phyloP scores from a whole-genome alignment of 345 rosid species.

The Bruguiera parviflora region DNA sequence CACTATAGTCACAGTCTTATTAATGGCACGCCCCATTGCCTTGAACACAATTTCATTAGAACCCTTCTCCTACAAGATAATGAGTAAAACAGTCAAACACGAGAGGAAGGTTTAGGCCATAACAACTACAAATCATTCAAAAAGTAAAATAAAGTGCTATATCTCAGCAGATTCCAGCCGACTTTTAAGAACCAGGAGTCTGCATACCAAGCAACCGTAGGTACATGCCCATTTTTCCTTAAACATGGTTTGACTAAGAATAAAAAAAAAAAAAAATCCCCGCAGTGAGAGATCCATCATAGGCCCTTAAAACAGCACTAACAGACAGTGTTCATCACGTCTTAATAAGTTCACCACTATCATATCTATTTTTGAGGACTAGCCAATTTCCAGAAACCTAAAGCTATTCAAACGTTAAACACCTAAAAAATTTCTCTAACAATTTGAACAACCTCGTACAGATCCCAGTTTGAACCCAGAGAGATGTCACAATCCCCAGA shows the following conservation, averaged over 20 bases:
- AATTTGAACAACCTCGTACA: neutral
- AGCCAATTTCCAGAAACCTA: neutral
- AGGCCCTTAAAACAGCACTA: neutral
- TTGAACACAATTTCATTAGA: slow-evolving; percentile 73
- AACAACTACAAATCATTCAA: neutral
- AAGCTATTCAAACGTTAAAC: neutral
- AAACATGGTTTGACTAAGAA: no score
- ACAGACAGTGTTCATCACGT: neutral
- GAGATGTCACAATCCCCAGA: no score
- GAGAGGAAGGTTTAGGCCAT: neutral
- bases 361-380: neutral
- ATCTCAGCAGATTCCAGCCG: no score
- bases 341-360: neutral
- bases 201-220: no score
- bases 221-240: no score
- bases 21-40: slow-evolving; percentile 99
- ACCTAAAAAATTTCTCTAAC: neutral
- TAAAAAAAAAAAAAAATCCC: no score
- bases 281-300: no score
- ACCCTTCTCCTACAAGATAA: slow-evolving; percentile 58
- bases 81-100: neutral
- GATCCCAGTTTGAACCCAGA: neutral
- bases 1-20: slow-evolving; percentile 87
- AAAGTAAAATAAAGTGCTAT: neutral
- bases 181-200: no score